phyloP scores from a whole-genome alignment of 331 rosid genomes.

The Quercus tomentella region DNA sequence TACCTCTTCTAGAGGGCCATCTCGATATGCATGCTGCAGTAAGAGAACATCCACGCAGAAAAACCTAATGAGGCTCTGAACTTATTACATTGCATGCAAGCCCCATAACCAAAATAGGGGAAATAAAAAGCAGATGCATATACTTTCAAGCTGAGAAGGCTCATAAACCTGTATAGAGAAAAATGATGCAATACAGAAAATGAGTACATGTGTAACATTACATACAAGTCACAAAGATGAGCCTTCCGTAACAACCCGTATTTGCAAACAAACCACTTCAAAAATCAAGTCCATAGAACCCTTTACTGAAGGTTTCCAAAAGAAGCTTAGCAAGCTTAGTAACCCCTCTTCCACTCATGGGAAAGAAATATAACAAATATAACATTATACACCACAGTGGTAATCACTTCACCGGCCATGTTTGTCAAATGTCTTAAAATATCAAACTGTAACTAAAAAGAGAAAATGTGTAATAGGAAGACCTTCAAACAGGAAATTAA shows the following conservation, averaged over 20 bases:
- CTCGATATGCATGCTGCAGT: constrained; percentile 80
- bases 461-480: background rate
- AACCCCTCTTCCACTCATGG: background rate
- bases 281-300: background rate
- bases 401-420: too few species aligned
- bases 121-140: background rate
- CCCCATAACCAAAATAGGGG: background rate
- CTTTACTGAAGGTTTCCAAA: background rate
- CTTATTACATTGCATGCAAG: background rate
- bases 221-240: background rate
- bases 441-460: background rate
- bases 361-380: too few species aligned
- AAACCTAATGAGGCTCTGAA: constrained; percentile 12
- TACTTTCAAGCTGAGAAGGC: background rate
- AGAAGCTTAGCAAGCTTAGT: background rate
- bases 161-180: background rate
- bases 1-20: constrained; percentile 77
- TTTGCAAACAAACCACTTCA: background rate
- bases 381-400: too few species aligned
- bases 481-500: background rate
- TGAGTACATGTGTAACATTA: background rate
- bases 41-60: constrained; percentile 15
- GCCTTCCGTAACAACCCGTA: background rate
- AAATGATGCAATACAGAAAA: background rate
- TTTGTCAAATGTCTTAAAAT: background rate